Evolutionary conservation across 768 basidiomycete species (phyloP).

Genomic region (Mycena rebaudengoi): DNA sequence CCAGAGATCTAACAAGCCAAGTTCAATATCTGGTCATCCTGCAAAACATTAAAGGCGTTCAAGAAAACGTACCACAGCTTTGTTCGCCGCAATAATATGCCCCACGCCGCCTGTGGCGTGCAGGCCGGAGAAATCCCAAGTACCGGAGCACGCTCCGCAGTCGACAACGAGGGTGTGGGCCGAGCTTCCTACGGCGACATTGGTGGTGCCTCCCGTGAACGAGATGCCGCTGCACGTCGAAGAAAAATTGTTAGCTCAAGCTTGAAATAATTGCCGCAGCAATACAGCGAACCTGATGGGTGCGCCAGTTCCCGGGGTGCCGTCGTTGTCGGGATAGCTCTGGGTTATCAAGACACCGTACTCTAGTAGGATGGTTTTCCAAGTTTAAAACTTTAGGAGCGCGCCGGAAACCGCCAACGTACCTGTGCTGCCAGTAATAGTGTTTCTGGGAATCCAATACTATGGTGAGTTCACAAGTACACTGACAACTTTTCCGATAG

Average conservation of each 20-base stretch:
- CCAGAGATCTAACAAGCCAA: slow-evolving; percentile 2
- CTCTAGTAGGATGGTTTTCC: background rate
- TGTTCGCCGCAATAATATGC: slow-evolving; percentile 25
- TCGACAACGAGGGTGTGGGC: slow-evolving; percentile 49
- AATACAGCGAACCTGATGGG: slow-evolving; percentile 34
- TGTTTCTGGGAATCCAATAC: slow-evolving; percentile 23
- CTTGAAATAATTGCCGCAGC: too few species aligned
- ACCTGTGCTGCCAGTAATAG: slow-evolving; percentile 21
- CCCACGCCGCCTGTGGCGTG: slow-evolving; percentile 46
- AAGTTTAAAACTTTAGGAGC: background rate
- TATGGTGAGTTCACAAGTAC: too few species aligned
- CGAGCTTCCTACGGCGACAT: slow-evolving; percentile 38
- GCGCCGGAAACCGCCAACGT: too few species aligned
- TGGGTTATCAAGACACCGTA: slow-evolving; percentile 52
- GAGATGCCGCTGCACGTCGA: slow-evolving; percentile 39
- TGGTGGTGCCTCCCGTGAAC: slow-evolving; percentile 44
- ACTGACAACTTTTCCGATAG: background rate
- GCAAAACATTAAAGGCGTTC: background rate
- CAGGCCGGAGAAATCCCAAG: slow-evolving; percentile 55
- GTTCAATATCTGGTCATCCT: background rate
- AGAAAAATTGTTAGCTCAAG: too few species aligned
- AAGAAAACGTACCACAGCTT: slow-evolving; percentile 10
- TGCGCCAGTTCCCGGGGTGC: slow-evolving; percentile 55
- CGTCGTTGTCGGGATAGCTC: slow-evolving; percentile 53
- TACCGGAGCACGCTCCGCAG: slow-evolving; percentile 52